A percentile compares a stretch with the other conserved stretches of the same genome.
Conservation (phyloP, 1,139 yeast genomes). For the Zygotorulaspora mrakii region DNA sequence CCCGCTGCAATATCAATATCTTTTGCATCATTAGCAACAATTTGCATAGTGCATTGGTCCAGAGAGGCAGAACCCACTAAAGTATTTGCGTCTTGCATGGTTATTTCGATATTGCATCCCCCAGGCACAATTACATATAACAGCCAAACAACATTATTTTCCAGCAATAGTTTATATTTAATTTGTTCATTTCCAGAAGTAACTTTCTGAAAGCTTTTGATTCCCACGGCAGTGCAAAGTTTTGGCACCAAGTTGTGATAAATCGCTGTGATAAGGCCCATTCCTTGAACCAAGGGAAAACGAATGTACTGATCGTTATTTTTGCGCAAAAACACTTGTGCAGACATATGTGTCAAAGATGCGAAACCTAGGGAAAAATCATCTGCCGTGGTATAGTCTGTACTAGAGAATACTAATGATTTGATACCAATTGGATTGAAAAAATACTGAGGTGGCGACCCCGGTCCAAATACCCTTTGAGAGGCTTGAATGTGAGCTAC, state of each 20-base stretch:
- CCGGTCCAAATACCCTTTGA: conserved; percentile 64
- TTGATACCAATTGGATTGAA: conserved; percentile 38
- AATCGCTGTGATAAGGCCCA: conserved; percentile 66
- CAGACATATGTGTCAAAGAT: conserved; percentile 36
- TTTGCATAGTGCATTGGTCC: conserved; percentile 39
- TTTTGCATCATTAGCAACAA: conserved; percentile 36
- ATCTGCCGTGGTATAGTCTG: conserved; percentile 29
- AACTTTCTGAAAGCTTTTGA: conserved; percentile 40
- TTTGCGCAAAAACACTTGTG: conserved; percentile 27
- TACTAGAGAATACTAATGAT: conserved; percentile 38
- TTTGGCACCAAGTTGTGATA: conserved; percentile 54
- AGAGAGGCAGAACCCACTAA: conserved; percentile 42
- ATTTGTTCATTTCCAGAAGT: background rate
- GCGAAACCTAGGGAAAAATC: conserved; percentile 29
- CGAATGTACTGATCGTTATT: conserved; percentile 29
- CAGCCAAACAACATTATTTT: conserved; percentile 46
- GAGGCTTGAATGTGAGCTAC: conserved; percentile 58
- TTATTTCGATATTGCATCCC: conserved; percentile 41
- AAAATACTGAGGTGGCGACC: conserved; percentile 37
- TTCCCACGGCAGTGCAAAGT: conserved; percentile 59
- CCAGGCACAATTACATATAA: conserved; percentile 42
- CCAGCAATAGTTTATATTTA: conserved; percentile 43
- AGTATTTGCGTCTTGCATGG: conserved; percentile 50
- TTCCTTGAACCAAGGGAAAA: conserved; percentile 55
- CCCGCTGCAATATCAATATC: conserved; percentile 56